Evolutionary conservation across 1,284 basidiomycete species (phyloP).

Genomic region (Apiotrichum sp.): DNA sequence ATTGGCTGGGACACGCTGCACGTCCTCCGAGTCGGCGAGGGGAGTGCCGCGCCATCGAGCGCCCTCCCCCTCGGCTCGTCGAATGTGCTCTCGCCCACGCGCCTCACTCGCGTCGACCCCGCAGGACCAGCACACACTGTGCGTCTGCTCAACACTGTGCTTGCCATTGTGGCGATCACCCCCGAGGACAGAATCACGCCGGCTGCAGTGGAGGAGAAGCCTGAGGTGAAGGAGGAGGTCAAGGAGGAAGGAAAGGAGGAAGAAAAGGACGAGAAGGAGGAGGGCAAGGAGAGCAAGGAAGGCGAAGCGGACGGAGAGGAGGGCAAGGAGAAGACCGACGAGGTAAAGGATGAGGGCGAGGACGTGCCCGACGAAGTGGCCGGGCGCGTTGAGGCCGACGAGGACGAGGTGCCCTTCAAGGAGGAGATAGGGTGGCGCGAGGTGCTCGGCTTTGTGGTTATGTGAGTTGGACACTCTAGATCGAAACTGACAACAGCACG

Average conservation of each 20-base stretch:
- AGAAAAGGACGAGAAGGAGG: conserved; percentile 16
- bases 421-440: conserved; percentile 76
- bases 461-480: conserved; percentile 54
- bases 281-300: conserved; percentile 2
- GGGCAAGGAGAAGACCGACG: too few species aligned
- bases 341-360: not conserved
- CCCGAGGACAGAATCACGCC: conserved; percentile 45
- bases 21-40: conserved; percentile 41
- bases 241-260: not conserved
- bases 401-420: conserved; percentile 69
- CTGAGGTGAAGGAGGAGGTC: conserved; percentile 9
- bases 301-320: too few species aligned
- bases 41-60: conserved; percentile 77
- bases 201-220: conserved; percentile 44
- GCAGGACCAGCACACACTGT: conserved; percentile 57
- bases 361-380: conserved; percentile 14
- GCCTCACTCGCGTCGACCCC: conserved; percentile 73
- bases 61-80: conserved; percentile 84
- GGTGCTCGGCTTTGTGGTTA: conserved; percentile 71
- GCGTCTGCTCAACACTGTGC: conserved; percentile 69
- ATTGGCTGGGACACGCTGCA: conserved; percentile 78
- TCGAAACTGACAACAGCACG: conserved; percentile 54
- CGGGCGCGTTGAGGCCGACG: conserved; percentile 52
- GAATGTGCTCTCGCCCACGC: conserved; percentile 77
- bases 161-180: conserved; percentile 60